These are phyloP conservation scores for Tetrapyrgos nigripes DNA, from an alignment of 1,284 basidiomycete genomes.

Conservation along the genomic window DNA sequence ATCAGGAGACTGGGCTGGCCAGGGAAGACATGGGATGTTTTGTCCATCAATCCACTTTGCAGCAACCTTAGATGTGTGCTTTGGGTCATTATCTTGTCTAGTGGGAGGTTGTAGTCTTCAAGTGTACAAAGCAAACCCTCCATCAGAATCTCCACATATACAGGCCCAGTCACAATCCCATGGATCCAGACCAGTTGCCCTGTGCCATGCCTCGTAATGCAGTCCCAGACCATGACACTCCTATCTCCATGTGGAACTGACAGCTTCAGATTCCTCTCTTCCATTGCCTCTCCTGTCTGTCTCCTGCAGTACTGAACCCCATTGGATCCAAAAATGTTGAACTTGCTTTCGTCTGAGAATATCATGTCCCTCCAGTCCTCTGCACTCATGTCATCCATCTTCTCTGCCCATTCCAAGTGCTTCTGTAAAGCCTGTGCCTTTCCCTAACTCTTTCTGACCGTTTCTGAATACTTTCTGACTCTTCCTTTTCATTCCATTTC, in stretches of 20 bases:
- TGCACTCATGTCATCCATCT: background rate
- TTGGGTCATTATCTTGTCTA: slow-evolving; percentile 1
- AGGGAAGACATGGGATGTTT: slow-evolving; percentile 28
- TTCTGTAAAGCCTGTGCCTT: too few species aligned
- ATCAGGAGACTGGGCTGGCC: slow-evolving; percentile 36
- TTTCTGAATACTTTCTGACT: too few species aligned
- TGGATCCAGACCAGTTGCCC: slow-evolving; percentile 14
- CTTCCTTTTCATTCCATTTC: too few species aligned
- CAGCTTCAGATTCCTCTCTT: slow-evolving; percentile 18
- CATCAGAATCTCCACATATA: slow-evolving; percentile 17
- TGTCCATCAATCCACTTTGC: slow-evolving; percentile 17
- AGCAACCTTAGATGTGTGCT: background rate
- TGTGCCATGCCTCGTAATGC: slow-evolving; percentile 19
- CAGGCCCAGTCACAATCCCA: slow-evolving; percentile 14
- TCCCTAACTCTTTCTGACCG: too few species aligned
- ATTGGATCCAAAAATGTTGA: slow-evolving; percentile 28
- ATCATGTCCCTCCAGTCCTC: background rate
- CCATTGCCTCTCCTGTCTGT: slow-evolving; percentile 19
- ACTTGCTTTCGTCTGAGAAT: slow-evolving; percentile 26
- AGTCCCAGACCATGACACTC: slow-evolving; percentile 28
- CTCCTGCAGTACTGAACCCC: slow-evolving; percentile 24
- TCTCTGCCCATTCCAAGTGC: background rate
- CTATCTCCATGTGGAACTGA: slow-evolving; percentile 31
- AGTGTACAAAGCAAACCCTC: background rate
- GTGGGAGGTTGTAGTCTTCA: background rate